Base-by-base conservation (phyloP, 83 land plant genomes). In the Thuja plicata region DNA sequence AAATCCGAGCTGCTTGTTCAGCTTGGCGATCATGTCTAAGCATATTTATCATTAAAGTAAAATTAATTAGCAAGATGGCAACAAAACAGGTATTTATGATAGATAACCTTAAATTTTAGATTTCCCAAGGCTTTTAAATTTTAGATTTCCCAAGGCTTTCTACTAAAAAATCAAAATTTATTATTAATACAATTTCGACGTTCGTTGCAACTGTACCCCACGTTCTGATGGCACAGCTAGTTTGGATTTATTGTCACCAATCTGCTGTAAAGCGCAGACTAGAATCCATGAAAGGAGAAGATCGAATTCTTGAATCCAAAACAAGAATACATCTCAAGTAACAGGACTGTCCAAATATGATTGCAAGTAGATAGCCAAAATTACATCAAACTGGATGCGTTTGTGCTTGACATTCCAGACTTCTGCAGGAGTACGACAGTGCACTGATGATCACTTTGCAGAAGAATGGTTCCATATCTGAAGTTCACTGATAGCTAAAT, bases 211-310 rank as follows among this genome's bases (percentile, higher is more conserved):
- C 79, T 34, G 79, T 35, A 76, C 79, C 15, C 2, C 3, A 76
- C 13, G 79, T 76, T 76, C 16, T 40, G 40, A 35, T 76, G 79
- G 79, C 2, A 76, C 38, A 76, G 79, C 38, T 11, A 34, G 35
- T 76, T 76, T 76, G 79, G 79, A 76, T 76, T 76, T 76, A 76
- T 76, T 76, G 79, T 76, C 79, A 76, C 79, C 15, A 76, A 35
- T 35, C 79, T 76, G 79, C 16, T 35, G 35, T 12, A 35, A 76
- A 32, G 38, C 15, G 38, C 35, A 76, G 38, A 35, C 79, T 76
- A 32, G 79, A 76, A 76, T 76, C 79, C 79, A 76, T 35, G 79
- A 76, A 76, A 54, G 38, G 40, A 32, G 3, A 34, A 32, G 79
- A 76, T 76, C 40, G 19, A 38, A 76, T 24, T 34, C 79, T 34